phyloP scores from a whole-genome alignment of 2,329 filamentous ascomycete species.

The Aureobasidium sp. region DNA sequence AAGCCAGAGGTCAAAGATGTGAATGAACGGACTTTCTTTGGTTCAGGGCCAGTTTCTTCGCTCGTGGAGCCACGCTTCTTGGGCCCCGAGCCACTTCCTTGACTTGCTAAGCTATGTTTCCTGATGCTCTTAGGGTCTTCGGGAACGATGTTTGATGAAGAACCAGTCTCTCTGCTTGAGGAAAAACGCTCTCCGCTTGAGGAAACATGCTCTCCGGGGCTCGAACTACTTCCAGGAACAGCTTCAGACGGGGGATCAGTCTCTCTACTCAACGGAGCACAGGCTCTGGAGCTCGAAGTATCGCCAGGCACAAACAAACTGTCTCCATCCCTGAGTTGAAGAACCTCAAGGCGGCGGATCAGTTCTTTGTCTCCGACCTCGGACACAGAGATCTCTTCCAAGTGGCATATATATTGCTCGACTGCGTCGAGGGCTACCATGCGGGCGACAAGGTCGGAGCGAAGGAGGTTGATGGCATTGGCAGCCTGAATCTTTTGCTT shows the following conservation, averaged over 20 bases:
- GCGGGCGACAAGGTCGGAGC: background rate
- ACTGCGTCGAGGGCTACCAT: background rate
- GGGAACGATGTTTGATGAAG: too few species aligned
- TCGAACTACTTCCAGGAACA: too few species aligned
- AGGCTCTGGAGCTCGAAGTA: background rate
- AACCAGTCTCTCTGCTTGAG: too few species aligned
- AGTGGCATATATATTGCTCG: background rate
- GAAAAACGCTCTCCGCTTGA: too few species aligned
- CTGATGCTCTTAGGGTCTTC: too few species aligned
- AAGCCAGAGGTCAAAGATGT: background rate
- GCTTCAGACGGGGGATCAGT: too few species aligned
- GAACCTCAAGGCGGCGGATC: background rate
- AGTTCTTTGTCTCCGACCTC: background rate
- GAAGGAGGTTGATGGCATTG: background rate
- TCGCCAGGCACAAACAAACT: background rate
- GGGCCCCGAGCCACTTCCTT: too few species aligned
- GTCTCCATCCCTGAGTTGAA: background rate
- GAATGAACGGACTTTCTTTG: background rate
- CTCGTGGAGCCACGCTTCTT: background rate
- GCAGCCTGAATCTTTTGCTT: background rate
- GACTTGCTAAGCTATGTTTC: too few species aligned
- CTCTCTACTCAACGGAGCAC: too few species aligned
- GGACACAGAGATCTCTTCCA: background rate
- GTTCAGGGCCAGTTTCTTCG: background rate
- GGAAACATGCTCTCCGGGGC: too few species aligned